Evolutionary conservation across 148 eudicot species (phyloP), one percentile per base, ranked within the genome.

Genomic region (Rhododendron henanense): DNA sequence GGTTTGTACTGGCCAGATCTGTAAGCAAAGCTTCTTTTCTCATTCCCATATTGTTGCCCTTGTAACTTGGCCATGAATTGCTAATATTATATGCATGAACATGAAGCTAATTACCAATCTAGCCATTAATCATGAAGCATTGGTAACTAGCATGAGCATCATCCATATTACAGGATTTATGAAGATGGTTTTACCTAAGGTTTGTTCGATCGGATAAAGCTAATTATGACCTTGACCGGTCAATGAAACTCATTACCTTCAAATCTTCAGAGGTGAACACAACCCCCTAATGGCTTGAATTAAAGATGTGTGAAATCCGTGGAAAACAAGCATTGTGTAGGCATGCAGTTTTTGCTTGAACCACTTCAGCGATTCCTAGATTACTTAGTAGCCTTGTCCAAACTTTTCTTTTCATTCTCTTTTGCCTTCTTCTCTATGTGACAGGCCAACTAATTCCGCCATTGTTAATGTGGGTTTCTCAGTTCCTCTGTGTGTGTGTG

Each of bases 1-100:
- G 99, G 98, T 96, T 48, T 37, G 87, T 59, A 18, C 45, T 59
- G 55, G 16, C 57, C 0, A 45, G 18, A 13, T 33, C 33, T 67
- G 3, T 14, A 41, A n/a, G 13, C 55, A 3, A 10, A 69, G 25
- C 28, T 83, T 28, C 35, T 44, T 59, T 59, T 75, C 35, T 61
- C 61, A 74, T 55, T 82, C 41, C 39, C 74, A 41, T 7, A 10
- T 81, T 45, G 16, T 6, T 15, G 79, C 16, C 65, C 39, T 16
- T 6, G 50, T 37, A 75, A 55, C 1, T 76, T 76, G 50, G 41
- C n/a, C 53, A 45, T 53, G 69, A 59, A 85, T 81, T 81, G 15
- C 10, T 6, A 18, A 51, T 10, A 6, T 41, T 35, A 18, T 74
- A 35, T 11, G 1, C 7, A 19, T 28, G 4, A 47, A 25, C 33